Evolutionary conservation across 2,329 filamentous ascomycete species (phyloP).

Genomic region (Helminthosporium solani): DNA sequence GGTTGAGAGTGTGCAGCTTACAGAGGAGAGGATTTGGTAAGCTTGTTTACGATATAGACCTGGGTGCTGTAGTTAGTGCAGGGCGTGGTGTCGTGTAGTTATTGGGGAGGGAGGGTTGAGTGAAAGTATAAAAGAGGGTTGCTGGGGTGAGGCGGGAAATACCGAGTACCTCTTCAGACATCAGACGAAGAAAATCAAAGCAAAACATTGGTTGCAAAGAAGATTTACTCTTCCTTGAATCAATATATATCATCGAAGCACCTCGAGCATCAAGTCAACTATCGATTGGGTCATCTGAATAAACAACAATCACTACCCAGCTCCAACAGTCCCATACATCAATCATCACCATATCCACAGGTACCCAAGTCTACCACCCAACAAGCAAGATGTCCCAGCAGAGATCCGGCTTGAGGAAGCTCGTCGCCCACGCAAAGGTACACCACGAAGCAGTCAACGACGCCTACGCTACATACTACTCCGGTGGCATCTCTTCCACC

Average conservation of each 20-base stretch:
- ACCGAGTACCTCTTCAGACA: too few relatives aligned
- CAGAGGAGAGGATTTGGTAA: not conserved
- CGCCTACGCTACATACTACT: conserved; percentile 28
- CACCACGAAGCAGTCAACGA: conserved; percentile 34
- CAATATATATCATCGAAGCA: not conserved
- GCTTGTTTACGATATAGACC: not conserved
- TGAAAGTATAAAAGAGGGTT: not conserved
- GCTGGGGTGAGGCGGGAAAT: not conserved
- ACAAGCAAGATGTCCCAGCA: not conserved
- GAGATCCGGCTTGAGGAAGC: not conserved
- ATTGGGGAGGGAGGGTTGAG: not conserved
- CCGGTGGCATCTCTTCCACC: conserved; percentile 8
- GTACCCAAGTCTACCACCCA: too few relatives aligned
- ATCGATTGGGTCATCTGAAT: too few relatives aligned
- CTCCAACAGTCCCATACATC: not conserved
- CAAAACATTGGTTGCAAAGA: not conserved
- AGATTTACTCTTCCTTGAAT: not conserved
- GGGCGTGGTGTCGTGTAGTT: not conserved
- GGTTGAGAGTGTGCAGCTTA: not conserved
- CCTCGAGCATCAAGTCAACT: too few relatives aligned
- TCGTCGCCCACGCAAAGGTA: conserved; percentile 29
- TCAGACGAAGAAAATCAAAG: not conserved
- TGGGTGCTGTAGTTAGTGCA: too few relatives aligned
- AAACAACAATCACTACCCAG: not conserved
- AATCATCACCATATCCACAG: too few relatives aligned